Percentiles rank a stretch among this genome's conserved stretches.
phyloP scores from a whole-genome alignment of 352 stramenopile genomes.

The Phytophthora boehmeriae region DNA sequence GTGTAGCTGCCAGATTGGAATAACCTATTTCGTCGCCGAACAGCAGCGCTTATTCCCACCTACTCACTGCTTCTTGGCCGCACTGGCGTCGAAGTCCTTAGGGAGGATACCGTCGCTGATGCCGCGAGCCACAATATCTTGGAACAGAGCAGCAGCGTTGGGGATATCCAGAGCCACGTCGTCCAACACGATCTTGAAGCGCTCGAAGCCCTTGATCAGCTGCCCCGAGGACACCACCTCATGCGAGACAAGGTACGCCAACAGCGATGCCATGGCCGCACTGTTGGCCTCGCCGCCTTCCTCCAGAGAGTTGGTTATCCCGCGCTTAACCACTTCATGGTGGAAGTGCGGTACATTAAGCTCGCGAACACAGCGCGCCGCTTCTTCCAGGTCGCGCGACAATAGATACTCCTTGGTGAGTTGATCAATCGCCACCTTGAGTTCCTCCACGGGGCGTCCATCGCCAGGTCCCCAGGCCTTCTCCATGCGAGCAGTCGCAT shows the following conservation, averaged over 20 bases:
- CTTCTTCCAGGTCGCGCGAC: constrained; percentile 95
- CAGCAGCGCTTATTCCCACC: constrained; percentile 3
- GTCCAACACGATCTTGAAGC: constrained; percentile 70
- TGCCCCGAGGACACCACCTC: constrained; percentile 67
- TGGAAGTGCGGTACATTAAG: constrained; percentile 96
- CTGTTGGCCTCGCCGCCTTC: constrained; percentile 53
- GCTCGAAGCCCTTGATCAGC: constrained; percentile 83
- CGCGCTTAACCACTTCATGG: constrained; percentile 95
- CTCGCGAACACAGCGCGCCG: constrained; percentile 91
- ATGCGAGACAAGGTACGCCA: constrained; percentile 75
- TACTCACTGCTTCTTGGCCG: constrained; percentile 40
- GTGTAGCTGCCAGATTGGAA: too few relatives aligned
- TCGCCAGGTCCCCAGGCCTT: constrained; percentile 97
- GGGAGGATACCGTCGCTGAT: constrained; percentile 50
- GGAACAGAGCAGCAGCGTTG: constrained; percentile 54
- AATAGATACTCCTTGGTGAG: constrained; percentile 97
- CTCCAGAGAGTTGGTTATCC: constrained; percentile 61
- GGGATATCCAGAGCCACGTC: constrained; percentile 77
- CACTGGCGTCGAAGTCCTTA: constrained; percentile 53
- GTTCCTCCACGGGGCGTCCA: constrained; percentile 89
- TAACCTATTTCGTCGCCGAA: not conserved
- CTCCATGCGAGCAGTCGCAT: constrained; percentile 95
- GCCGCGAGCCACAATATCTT: constrained; percentile 46
- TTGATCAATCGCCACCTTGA: constrained; percentile 95
- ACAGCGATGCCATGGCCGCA: constrained; percentile 71